Conservation (phyloP, 805 yeast species). For the Ogataea allantospora region DNA sequence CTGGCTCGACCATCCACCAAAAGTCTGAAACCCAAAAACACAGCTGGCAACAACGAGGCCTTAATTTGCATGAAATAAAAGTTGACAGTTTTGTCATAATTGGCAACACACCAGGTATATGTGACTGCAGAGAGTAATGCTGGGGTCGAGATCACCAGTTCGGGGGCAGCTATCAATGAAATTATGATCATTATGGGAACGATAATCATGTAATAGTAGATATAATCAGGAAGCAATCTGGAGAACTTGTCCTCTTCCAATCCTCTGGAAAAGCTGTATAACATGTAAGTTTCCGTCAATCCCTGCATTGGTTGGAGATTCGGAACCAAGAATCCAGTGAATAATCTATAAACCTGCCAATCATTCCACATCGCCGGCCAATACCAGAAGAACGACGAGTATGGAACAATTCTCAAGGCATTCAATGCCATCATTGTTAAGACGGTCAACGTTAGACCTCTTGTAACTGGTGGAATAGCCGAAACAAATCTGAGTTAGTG, state of each 20-base stretch:
- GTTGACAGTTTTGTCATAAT: slow-evolving; percentile 50
- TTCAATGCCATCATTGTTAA: slow-evolving; percentile 42
- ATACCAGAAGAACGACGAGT: slow-evolving; percentile 25
- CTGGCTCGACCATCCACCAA: slow-evolving; percentile 43
- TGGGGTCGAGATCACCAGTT: slow-evolving; percentile 29
- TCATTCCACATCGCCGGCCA: slow-evolving; percentile 33
- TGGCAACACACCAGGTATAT: slow-evolving; percentile 60
- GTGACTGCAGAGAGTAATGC: slow-evolving; percentile 55
- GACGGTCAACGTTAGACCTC: slow-evolving; percentile 51
- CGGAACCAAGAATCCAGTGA: slow-evolving; percentile 49
- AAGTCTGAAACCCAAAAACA: slow-evolving; percentile 41
- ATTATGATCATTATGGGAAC: slow-evolving; percentile 45
- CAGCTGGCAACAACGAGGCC: slow-evolving; percentile 53
- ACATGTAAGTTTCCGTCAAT: slow-evolving; percentile 52
- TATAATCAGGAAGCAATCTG: slow-evolving; percentile 50
- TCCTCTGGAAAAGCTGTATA: slow-evolving; percentile 56
- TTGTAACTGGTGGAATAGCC: slow-evolving; percentile 60
- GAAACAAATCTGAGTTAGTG: slow-evolving; percentile 34
- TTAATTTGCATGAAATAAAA: slow-evolving; percentile 53
- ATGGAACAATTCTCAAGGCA: slow-evolving; percentile 31
- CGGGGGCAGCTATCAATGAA: slow-evolving; percentile 31
- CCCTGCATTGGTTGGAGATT: slow-evolving; percentile 44
- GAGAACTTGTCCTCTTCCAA: slow-evolving; percentile 52
- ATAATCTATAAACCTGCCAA: slow-evolving; percentile 45
- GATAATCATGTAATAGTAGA: slow-evolving; percentile 50